Conservation (phyloP, 768 basidiomycete genomes). For the Lactifluus piperatus region DNA sequence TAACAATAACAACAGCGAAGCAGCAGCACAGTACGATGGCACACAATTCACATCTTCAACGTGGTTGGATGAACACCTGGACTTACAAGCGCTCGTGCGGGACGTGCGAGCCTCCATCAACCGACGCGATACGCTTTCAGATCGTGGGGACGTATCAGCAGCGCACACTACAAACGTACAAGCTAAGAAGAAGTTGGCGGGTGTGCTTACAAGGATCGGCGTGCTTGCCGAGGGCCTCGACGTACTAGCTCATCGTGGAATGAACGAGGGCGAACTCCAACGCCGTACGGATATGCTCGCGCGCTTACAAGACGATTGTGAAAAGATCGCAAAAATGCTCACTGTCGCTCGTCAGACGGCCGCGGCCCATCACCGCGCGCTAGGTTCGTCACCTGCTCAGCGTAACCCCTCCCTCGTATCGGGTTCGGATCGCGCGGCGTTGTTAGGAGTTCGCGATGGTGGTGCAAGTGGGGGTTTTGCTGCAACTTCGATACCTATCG, state of each 20-base stretch:
- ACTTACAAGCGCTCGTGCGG: slow-evolving; percentile 67
- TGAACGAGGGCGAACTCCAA: slow-evolving; percentile 89
- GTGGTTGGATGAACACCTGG: slow-evolving; percentile 87
- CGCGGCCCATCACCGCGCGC: slow-evolving; percentile 34
- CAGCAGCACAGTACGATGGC: slow-evolving; percentile 23
- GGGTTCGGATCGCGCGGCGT: slow-evolving; percentile 53
- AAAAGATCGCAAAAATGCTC: slow-evolving; percentile 79
- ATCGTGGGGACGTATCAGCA: slow-evolving; percentile 60
- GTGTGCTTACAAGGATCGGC: slow-evolving; percentile 65
- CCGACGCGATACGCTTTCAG: slow-evolving; percentile 76
- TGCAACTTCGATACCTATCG: slow-evolving; percentile 32
- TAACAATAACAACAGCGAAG: neutral
- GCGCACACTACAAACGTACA: slow-evolving; percentile 76
- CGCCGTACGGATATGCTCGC: slow-evolving; percentile 85
- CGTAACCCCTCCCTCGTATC: slow-evolving; percentile 39
- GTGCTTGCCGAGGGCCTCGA: slow-evolving; percentile 60
- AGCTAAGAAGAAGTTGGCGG: slow-evolving; percentile 79
- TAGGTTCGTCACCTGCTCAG: slow-evolving; percentile 28
- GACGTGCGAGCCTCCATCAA: slow-evolving; percentile 81
- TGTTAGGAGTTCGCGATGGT: slow-evolving; percentile 30
- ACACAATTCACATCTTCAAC: slow-evolving; percentile 61
- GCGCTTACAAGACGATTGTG: slow-evolving; percentile 83
- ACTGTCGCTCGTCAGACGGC: slow-evolving; percentile 61
- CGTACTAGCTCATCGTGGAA: slow-evolving; percentile 54
- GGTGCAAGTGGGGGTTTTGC: neutral